Conservation (phyloP, 768 basidiomycete genomes). For the Pulveroboletus sp. region DNA sequence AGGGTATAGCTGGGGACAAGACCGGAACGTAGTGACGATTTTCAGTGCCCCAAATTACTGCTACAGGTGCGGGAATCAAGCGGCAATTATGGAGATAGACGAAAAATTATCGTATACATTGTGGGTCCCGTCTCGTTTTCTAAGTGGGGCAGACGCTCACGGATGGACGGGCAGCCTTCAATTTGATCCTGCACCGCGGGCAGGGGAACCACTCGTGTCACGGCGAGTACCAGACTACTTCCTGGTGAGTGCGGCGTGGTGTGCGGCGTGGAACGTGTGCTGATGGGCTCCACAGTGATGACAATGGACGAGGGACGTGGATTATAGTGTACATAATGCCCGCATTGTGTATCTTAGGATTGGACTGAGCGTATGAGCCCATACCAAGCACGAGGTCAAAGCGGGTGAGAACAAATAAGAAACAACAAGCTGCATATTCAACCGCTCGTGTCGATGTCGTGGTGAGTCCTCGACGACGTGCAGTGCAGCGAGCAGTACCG, state of each 20-base stretch:
- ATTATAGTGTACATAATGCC: slow-evolving; percentile 22
- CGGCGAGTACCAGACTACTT: slow-evolving; percentile 93
- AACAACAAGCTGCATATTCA: slow-evolving; percentile 21
- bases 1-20: slow-evolving; percentile 98
- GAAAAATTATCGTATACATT: slow-evolving; percentile 95
- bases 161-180: slow-evolving; percentile 72
- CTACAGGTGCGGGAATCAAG: slow-evolving; percentile 99
- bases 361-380: background rate
- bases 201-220: slow-evolving; percentile 97
- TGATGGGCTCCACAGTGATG: slow-evolving; percentile 18
- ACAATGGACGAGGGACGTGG: slow-evolving; percentile 4
- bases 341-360: slow-evolving; percentile 20
- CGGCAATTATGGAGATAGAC: slow-evolving; percentile 99
- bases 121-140: slow-evolving; percentile 42
- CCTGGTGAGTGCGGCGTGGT: slow-evolving; percentile 61
- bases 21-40: slow-evolving; percentile 98
- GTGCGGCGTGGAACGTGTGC: slow-evolving; percentile 20
- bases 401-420: slow-evolving; percentile 18
- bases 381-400: slow-evolving; percentile 1
- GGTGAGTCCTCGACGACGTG: slow-evolving; percentile 5
- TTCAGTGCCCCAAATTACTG: slow-evolving; percentile 99
- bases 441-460: background rate
- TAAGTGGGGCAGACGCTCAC: slow-evolving; percentile 2
- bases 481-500: slow-evolving; percentile 11
- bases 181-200: slow-evolving; percentile 98